Conservation (phyloP, 495 filamentous ascomycete genomes). For the Talaromyces stipitatus region DNA sequence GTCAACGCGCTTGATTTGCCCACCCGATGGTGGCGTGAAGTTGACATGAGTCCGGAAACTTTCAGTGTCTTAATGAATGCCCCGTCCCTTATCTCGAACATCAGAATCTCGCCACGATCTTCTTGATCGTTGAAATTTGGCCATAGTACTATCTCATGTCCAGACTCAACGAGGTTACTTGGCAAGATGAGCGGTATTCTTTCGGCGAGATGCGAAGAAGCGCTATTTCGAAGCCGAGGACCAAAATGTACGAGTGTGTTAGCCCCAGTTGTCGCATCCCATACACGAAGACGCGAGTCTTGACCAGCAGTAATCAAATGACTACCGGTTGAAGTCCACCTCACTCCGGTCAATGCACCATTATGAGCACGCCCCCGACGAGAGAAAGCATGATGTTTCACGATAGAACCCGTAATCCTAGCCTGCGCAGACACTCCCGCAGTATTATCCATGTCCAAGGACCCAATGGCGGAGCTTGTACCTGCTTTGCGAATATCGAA, state of each 20-base stretch:
- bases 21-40: slow-evolving; percentile 17
- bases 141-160: slow-evolving; percentile 61
- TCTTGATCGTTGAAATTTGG: slow-evolving; percentile 62
- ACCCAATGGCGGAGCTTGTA: slow-evolving; percentile 52
- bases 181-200: slow-evolving; percentile 56
- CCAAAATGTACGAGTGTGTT: slow-evolving; percentile 83
- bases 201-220: slow-evolving; percentile 48
- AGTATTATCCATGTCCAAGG: slow-evolving; percentile 76
- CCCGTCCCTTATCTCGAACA: slow-evolving; percentile 68
- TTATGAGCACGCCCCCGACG: slow-evolving; percentile 55
- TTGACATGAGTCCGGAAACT: slow-evolving; percentile 47
- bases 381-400: slow-evolving; percentile 38
- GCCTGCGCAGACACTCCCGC: slow-evolving; percentile 42
- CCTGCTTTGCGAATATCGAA: slow-evolving; percentile 79
- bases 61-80: slow-evolving; percentile 61
- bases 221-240: slow-evolving; percentile 60
- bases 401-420: slow-evolving; percentile 16
- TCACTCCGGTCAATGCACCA: slow-evolving; percentile 72
- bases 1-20: slow-evolving; percentile 28
- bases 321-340: slow-evolving; percentile 71
- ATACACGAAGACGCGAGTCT: slow-evolving; percentile 75
- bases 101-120: slow-evolving; percentile 53
- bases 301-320: slow-evolving; percentile 73
- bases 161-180: slow-evolving; percentile 34
- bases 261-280: slow-evolving; percentile 69